Percentiles rank a stretch among this genome's conserved stretches.
These are phyloP conservation scores for Microglena sp. DNA, from an alignment of 139 green algal species.

Conservation along the genomic window DNA sequence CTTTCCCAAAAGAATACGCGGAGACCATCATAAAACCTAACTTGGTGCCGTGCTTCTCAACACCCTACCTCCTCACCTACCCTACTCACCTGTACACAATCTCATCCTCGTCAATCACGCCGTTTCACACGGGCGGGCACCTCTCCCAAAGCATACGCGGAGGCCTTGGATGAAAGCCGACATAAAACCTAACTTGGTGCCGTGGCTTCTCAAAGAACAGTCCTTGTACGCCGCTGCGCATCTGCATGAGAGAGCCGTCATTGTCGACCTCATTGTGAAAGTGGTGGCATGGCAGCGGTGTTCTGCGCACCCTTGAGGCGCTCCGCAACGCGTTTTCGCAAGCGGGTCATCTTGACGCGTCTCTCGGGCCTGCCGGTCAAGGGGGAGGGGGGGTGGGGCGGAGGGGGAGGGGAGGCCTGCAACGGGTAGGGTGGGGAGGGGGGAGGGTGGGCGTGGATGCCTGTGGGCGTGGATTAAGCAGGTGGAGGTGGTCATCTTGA, in stretches of 20 bases:
- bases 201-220: conserved; percentile 90
- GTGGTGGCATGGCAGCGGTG: conserved; percentile 81
- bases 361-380: conserved; percentile 86
- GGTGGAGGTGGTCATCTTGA: conserved; percentile 90
- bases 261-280: conserved; percentile 99
- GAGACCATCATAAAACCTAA: too few species aligned
- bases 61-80: too few species aligned
- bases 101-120: conserved; percentile 89
- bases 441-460: too few species aligned
- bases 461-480: too few species aligned
- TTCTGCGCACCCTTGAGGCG: conserved; percentile 77
- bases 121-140: conserved; percentile 36
- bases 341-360: conserved; percentile 87
- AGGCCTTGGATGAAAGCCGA: conserved; percentile 92
- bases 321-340: conserved; percentile 82
- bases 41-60: too few species aligned
- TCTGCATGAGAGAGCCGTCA: conserved; percentile 86
- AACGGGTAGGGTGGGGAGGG: too few species aligned
- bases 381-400: too few species aligned
- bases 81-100: too few species aligned
- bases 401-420: too few species aligned
- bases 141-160: conserved; percentile 69
- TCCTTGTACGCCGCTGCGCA: conserved; percentile 80
- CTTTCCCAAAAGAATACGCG: too few species aligned
- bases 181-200: conserved; percentile 99